Conservation (phyloP, 1,284 basidiomycete genomes). For the Cutaneotrichosporon curvatum region DNA sequence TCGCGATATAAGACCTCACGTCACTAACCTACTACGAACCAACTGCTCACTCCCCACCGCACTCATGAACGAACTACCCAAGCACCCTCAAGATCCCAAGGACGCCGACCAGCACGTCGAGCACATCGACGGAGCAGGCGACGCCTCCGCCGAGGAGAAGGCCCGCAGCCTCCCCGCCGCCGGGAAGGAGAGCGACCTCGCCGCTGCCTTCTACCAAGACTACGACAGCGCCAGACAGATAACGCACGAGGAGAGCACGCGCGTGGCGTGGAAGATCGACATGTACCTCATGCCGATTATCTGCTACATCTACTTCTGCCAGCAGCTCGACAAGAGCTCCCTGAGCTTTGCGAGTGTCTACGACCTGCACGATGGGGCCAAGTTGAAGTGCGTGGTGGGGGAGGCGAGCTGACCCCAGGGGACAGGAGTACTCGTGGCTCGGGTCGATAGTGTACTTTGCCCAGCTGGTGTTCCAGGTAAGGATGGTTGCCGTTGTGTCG, state of each 20-base stretch:
- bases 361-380: conserved; percentile 3
- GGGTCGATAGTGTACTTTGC: conserved; percentile 31
- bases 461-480: conserved; percentile 6
- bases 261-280: conserved; percentile 15
- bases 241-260: conserved; percentile 12
- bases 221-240: conserved; percentile 12
- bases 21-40: too few species aligned
- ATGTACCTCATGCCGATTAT: conserved; percentile 18
- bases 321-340: conserved; percentile 32
- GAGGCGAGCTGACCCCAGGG: neutral
- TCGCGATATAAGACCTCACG: too few species aligned
- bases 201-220: conserved; percentile 1
- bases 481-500: too few species aligned
- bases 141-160: neutral
- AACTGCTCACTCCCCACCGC: too few species aligned
- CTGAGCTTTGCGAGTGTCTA: conserved; percentile 28
- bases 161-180: neutral
- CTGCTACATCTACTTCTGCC: conserved; percentile 20
- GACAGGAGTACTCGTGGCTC: conserved; percentile 26
- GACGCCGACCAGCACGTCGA: neutral
- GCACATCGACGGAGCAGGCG: neutral
- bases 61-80: too few species aligned
- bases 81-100: too few species aligned
- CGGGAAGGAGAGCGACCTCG: conserved; percentile 1
- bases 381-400: neutral